These are phyloP conservation scores for Penicillium bovifimosum DNA, from an alignment of 495 filamentous ascomycete genomes.

Conservation along the genomic window DNA sequence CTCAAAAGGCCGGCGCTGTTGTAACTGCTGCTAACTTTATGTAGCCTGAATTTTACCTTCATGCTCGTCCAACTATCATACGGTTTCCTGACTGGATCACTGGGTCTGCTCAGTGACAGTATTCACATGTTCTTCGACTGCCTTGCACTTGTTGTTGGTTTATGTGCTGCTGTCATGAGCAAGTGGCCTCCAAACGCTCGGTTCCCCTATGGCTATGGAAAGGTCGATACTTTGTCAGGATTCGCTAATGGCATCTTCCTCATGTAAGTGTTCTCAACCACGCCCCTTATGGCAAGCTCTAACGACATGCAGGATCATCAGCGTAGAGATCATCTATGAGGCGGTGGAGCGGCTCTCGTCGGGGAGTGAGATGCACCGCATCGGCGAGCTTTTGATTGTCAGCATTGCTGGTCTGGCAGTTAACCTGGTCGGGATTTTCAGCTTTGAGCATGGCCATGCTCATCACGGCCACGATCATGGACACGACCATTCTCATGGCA, in stretches of 20 bases:
- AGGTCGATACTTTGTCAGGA: constrained; percentile 92
- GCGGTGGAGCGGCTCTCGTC: constrained; percentile 81
- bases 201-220: constrained; percentile 94
- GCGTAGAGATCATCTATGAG: constrained; percentile 93
- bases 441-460: constrained; percentile 66
- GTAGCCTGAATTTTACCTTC: constrained; percentile 85
- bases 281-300: constrained; percentile 8
- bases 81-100: constrained; percentile 83
- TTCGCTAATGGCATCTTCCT: constrained; percentile 97
- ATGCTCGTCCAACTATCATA: constrained; percentile 95
- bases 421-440: constrained; percentile 86
- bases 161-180: constrained; percentile 93
- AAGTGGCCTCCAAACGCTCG: constrained; percentile 87
- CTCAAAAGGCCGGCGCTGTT: not conserved
- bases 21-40: constrained; percentile 8
- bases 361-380: constrained; percentile 72
- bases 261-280: constrained; percentile 53
- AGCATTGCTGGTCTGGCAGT: constrained; percentile 79
- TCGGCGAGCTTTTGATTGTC: constrained; percentile 82
- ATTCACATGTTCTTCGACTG: constrained; percentile 99
- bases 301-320: constrained; percentile 65
- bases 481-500: constrained; percentile 69
- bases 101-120: constrained; percentile 91
- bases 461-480: constrained; percentile 58
- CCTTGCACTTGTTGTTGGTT: constrained; percentile 80